Base-by-base conservation (phyloP, 1,139 yeast species). In the Pneumocystis jirovecii region DNA sequence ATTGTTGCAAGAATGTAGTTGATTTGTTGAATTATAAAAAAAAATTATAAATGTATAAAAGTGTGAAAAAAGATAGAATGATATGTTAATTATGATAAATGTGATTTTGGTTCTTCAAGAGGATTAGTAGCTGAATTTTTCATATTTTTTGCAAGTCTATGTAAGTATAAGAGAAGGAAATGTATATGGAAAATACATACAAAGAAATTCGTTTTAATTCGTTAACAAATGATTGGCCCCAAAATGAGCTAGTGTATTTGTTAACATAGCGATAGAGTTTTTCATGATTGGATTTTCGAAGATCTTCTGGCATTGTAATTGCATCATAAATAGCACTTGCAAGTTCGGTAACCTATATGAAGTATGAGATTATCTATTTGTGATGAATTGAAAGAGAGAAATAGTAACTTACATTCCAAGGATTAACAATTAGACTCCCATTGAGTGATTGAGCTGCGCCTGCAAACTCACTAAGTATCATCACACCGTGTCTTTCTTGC, bases 401-500 rank as follows among this genome's bases (percentile, higher is more conserved):
- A 42, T 25, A 6, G 31, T 12, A 5, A n/a, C 44, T 39, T 39
- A 25, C 44, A 15, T 42, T 93, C 99, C 99, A 93, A 2, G 99
- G 99, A 73, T 93, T 93, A 42, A 93, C 96, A 68, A 93, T 85
- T 31, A 93, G 76, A 0, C 96, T 90, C 35, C 99, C 98, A 73
- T 93, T 93, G 69, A 93, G 79, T 0, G 95, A 86, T 76, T 93
- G 99, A 0, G 98, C 97, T n/a, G 98, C 98, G 63, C 99, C 99
- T 0, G 98, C 95, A 77, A 93, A 93, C 76, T 93, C 99, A 62
- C 95, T 86, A 68, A 93, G 77, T 63, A 93, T 87, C 70, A 93
- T 80, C 2, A 89, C 84, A 8, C 99, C 99, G 69, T 89, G 86
- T 67, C 85, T 85, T 63, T 85, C 85, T 70, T 87, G 83, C 75